phyloP scores from a whole-genome alignment of 2,329 filamentous ascomycete genomes.

The Fusarium sp. region DNA sequence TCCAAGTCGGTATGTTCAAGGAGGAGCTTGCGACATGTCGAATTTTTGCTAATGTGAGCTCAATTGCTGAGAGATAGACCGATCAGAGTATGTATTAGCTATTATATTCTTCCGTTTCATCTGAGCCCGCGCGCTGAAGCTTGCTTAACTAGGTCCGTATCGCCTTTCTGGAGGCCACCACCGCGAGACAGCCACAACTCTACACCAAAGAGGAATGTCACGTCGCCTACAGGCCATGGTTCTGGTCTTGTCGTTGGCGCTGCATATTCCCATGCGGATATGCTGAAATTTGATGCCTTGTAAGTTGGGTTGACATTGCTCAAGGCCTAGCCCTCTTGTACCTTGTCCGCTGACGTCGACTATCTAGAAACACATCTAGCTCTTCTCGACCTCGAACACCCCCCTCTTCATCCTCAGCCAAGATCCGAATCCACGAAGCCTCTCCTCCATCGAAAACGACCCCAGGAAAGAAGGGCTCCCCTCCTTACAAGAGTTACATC shows the following conservation, averaged over 20 bases:
- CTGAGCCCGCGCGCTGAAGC: slow-evolving; percentile 49
- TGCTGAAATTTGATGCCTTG: slow-evolving; percentile 88
- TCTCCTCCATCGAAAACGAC: slow-evolving; percentile 69
- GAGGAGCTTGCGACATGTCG: slow-evolving; percentile 27
- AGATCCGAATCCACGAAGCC: slow-evolving; percentile 66
- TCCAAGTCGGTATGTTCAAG: slow-evolving; percentile 88
- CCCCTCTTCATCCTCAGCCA: slow-evolving; percentile 71
- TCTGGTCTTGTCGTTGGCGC: slow-evolving; percentile 88
- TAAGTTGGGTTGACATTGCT: slow-evolving; percentile 60
- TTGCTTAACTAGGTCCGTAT: slow-evolving; percentile 74
- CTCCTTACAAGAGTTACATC: slow-evolving; percentile 79
- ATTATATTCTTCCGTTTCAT: slow-evolving; percentile 7
- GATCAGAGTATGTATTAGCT: slow-evolving; percentile 70
- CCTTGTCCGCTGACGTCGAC: slow-evolving; percentile 25
- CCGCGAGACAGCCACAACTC: slow-evolving; percentile 61
- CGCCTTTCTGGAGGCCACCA: slow-evolving; percentile 88
- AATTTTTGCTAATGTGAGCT: slow-evolving; percentile 48
- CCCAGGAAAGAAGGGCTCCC: slow-evolving; percentile 71
- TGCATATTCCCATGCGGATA: slow-evolving; percentile 95
- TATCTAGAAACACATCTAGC: slow-evolving; percentile 70
- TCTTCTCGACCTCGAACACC: slow-evolving; percentile 82
- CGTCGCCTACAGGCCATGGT: slow-evolving; percentile 65
- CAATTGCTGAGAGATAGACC: slow-evolving; percentile 61
- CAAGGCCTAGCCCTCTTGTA: background rate
- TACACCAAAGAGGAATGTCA: slow-evolving; percentile 65